phyloP scores from a whole-genome alignment of 1,284 basidiomycete genomes.

The Cerrena zonata region DNA sequence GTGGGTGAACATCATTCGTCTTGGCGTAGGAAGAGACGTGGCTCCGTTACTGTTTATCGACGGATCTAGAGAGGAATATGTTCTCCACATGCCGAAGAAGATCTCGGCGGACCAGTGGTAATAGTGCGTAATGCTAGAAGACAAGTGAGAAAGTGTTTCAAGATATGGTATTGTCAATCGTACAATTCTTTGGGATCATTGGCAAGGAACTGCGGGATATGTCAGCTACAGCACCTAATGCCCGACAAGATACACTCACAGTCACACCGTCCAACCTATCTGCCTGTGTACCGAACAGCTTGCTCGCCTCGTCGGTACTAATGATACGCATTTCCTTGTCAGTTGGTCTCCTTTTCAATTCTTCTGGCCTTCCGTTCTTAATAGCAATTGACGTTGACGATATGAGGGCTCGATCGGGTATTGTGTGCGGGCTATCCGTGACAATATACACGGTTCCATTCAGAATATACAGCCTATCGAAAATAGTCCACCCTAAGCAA shows the following conservation, averaged over 20 bases:
- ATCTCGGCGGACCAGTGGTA: conserved; percentile 86
- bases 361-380: conserved; percentile 39
- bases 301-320: conserved; percentile 59
- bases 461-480: conserved; percentile 70
- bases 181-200: conserved; percentile 85
- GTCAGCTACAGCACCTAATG: too few species aligned
- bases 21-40: conserved; percentile 64
- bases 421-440: conserved; percentile 44
- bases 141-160: conserved; percentile 8
- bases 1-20: conserved; percentile 71
- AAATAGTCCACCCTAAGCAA: conserved; percentile 72
- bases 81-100: conserved; percentile 83
- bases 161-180: too few species aligned
- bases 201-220: conserved; percentile 51
- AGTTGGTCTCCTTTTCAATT: conserved; percentile 52
- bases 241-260: conserved; percentile 40
- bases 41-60: conserved; percentile 58
- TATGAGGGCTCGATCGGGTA: conserved; percentile 53
- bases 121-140: conserved; percentile 64
- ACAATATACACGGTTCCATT: conserved; percentile 77
- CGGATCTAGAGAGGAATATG: conserved; percentile 76
- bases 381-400: conserved; percentile 53
- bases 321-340: conserved; percentile 77
- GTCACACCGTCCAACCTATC: conserved; percentile 62
- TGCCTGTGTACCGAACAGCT: conserved; percentile 62